phyloP scores from a whole-genome alignment of 805 yeast species.

The Suhomyces vadensis region DNA sequence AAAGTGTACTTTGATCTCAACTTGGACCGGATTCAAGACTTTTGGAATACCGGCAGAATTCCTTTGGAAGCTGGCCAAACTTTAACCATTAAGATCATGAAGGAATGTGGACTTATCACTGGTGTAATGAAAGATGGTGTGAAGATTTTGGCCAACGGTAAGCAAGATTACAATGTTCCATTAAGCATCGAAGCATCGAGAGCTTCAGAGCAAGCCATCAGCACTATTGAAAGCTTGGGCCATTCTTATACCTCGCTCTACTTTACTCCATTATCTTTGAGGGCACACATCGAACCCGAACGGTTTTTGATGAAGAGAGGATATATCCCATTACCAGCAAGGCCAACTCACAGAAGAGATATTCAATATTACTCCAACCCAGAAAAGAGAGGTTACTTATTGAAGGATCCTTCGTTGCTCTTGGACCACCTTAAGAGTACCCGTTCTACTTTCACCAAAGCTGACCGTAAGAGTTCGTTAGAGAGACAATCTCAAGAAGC shows the following conservation, averaged over 20 bases:
- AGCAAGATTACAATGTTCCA: conserved; percentile 51
- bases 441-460: conserved; percentile 20
- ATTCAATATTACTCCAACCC: conserved; percentile 74
- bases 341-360: conserved; percentile 82
- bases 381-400: conserved; percentile 74
- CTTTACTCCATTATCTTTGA: conserved; percentile 60
- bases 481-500: conserved; percentile 39
- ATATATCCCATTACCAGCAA: conserved; percentile 77
- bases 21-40: conserved; percentile 67
- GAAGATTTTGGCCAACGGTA: conserved; percentile 72
- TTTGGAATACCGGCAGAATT: conserved; percentile 68
- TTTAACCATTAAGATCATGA: conserved; percentile 76
- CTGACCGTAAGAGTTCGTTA: conserved; percentile 35
- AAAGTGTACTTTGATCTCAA: conserved; percentile 58
- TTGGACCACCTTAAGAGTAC: conserved; percentile 35
- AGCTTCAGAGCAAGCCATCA: conserved; percentile 75
- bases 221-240: conserved; percentile 68
- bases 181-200: conserved; percentile 78
- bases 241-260: conserved; percentile 75
- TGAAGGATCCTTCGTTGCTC: conserved; percentile 38
- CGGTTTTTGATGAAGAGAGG: conserved; percentile 69
- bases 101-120: conserved; percentile 66
- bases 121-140: conserved; percentile 80
- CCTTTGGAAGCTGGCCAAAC: conserved; percentile 57
- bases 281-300: conserved; percentile 76